Conservation (phyloP, 2,329 filamentous ascomycete species). For the Alternaria gaisen region DNA sequence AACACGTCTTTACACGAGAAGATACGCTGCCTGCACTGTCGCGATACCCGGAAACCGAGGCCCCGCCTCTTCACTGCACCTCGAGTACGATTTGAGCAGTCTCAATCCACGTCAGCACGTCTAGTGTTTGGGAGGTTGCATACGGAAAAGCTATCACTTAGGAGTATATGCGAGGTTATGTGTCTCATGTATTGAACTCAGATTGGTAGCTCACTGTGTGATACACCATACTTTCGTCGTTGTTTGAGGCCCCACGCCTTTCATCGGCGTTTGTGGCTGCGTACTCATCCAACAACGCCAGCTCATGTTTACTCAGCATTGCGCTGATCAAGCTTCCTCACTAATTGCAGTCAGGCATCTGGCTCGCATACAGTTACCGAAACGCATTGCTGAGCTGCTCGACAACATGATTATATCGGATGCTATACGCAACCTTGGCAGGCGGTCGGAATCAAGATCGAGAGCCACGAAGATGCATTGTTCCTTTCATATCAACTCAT, state of each 20-base stretch:
- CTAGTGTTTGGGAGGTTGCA: background rate
- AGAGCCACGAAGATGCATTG: background rate
- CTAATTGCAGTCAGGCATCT: background rate
- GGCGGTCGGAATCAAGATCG: background rate
- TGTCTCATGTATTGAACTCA: background rate
- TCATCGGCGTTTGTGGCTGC: background rate
- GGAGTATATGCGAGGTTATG: background rate
- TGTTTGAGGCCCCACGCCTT: background rate
- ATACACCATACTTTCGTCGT: background rate
- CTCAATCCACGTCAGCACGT: background rate
- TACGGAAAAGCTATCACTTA: background rate
- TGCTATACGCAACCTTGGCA: background rate
- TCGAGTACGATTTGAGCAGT: background rate
- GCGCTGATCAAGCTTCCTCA: background rate
- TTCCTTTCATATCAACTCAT: too few relatives aligned
- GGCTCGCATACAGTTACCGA: background rate
- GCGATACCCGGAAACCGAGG: background rate
- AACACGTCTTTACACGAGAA: background rate
- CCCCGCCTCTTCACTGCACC: background rate
- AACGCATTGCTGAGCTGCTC: background rate
- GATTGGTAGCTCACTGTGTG: background rate
- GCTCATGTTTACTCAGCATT: background rate
- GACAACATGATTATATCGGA: background rate
- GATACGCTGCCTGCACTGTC: background rate
- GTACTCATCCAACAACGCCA: background rate